Base-by-base conservation (phyloP, 1,284 basidiomycete species). In the Coniferiporia sulphurascens region DNA sequence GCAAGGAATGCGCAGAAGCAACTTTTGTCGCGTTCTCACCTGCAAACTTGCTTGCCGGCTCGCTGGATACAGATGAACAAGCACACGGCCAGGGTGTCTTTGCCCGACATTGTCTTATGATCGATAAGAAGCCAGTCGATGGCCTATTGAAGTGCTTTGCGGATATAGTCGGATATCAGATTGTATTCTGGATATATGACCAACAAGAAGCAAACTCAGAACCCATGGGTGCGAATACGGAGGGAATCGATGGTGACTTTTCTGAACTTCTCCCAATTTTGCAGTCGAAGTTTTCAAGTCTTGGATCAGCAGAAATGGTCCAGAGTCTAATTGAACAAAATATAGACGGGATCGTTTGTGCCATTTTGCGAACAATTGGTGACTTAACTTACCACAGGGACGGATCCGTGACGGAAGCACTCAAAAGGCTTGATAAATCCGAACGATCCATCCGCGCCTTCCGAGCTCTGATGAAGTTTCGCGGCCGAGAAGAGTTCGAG, bases 141-240 rank as follows among this genome's bases (percentile, higher is more conserved):
- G 91, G 85, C 4, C 71, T 89, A 53, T 73, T 71, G 17, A 77
- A 80, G 55, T 91, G 87, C 67, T 86, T 93, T 61, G 82, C 88
- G 3, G 84, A 89, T 52, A 80, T 91, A 51, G 74, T 91, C 35
- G 89, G 86, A 0, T 78, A 82, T 63, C 78, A 83, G 59, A 76
- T 88, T 50, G 76, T 80, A 6, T 74, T 74, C 27, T 79, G 75
- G 65, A 68, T 83, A 12, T 73, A 80, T 48, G 62, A 73, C 19
- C 48, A 66, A 4, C 49, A 38, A 22, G 15, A 32, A 5, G 22
- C n/a, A 21, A 36, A 44, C n/a, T 58, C 32, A 50, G 56, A 35
- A 43, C 32, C 45, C 19, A 27, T 52, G 6, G 62, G 65, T 34
- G 60, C 64, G 12, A 56, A 62, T n/a, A 58, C 67, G 19, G 21